phyloP scores from a whole-genome alignment of 108 stramenopile species.

The Bacterosira constricta region DNA sequence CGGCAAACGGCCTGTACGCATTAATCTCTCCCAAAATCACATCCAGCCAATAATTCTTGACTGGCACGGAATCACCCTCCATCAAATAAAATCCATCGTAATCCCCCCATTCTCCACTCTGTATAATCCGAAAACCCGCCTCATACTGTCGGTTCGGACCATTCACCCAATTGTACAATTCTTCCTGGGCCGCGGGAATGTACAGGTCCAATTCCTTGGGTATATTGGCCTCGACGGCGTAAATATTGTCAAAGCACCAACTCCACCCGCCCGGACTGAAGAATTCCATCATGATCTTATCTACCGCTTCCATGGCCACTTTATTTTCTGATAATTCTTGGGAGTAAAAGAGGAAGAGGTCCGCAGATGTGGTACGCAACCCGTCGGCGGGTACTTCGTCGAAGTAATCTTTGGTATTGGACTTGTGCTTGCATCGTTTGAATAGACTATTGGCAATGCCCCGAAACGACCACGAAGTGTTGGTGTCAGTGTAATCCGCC shows the following conservation, averaged over 20 bases:
- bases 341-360: conserved; percentile 40
- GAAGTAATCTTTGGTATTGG: conserved; percentile 14
- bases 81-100: conserved; percentile 38
- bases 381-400: conserved; percentile 35
- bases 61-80: conserved; percentile 35
- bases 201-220: conserved; percentile 32
- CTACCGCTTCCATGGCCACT: conserved; percentile 25
- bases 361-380: conserved; percentile 17
- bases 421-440: conserved; percentile 21
- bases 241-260: conserved; percentile 37
- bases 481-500: not conserved
- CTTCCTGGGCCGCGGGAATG: conserved; percentile 32
- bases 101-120: conserved; percentile 29
- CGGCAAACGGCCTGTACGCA: conserved; percentile 30
- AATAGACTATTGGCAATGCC: conserved; percentile 15
- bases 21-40: conserved; percentile 27
- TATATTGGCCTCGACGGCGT: conserved; percentile 9
- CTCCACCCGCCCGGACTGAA: conserved; percentile 45
- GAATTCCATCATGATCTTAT: conserved; percentile 34
- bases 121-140: conserved; percentile 28
- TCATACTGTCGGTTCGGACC: conserved; percentile 35
- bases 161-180: conserved; percentile 42
- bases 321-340: conserved; percentile 31
- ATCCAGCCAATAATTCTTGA: conserved; percentile 39
- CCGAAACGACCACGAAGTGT: conserved; percentile 24